A percentile compares a stretch with the other conserved stretches of the same genome.
These are phyloP conservation scores for Knoxdaviesia capensis DNA, from an alignment of 2,329 filamentous ascomycete genomes.

Conservation along the genomic window DNA sequence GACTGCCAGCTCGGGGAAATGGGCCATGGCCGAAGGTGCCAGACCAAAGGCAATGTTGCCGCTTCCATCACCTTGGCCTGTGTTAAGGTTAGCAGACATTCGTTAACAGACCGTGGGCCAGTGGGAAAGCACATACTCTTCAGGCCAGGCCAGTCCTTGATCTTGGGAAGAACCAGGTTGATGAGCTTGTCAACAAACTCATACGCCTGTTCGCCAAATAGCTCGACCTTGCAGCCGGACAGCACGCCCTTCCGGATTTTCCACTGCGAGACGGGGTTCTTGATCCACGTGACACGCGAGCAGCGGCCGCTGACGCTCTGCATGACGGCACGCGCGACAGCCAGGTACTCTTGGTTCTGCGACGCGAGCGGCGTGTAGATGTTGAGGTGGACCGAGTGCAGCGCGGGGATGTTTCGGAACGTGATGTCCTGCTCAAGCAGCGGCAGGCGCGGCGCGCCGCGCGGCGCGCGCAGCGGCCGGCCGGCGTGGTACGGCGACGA, in stretches of 20 bases:
- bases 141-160: conserved; percentile 83
- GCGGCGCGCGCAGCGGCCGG: conserved; percentile 62
- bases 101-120: too few species aligned
- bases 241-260: conserved; percentile 50
- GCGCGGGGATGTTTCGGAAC: conserved; percentile 69
- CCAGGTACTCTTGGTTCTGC: conserved; percentile 53
- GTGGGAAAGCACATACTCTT: conserved; percentile 11
- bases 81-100: neutral
- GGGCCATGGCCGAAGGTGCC: conserved; percentile 49
- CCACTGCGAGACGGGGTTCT: conserved; percentile 55
- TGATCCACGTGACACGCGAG: conserved; percentile 48
- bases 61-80: conserved; percentile 56
- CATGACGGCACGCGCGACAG: conserved; percentile 65
- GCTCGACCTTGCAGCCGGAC: conserved; percentile 55
- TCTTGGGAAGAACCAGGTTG: conserved; percentile 76
- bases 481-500: conserved; percentile 91
- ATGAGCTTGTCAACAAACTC: conserved; percentile 83
- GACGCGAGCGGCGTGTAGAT: conserved; percentile 49
- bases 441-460: conserved; percentile 50
- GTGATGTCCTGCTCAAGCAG: conserved; percentile 54
- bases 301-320: conserved; percentile 71
- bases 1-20: conserved; percentile 86
- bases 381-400: conserved; percentile 67
- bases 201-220: conserved; percentile 64
- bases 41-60: conserved; percentile 80